Conservation (phyloP, 495 filamentous ascomycete species). For the Neurospora cerealis region DNA sequence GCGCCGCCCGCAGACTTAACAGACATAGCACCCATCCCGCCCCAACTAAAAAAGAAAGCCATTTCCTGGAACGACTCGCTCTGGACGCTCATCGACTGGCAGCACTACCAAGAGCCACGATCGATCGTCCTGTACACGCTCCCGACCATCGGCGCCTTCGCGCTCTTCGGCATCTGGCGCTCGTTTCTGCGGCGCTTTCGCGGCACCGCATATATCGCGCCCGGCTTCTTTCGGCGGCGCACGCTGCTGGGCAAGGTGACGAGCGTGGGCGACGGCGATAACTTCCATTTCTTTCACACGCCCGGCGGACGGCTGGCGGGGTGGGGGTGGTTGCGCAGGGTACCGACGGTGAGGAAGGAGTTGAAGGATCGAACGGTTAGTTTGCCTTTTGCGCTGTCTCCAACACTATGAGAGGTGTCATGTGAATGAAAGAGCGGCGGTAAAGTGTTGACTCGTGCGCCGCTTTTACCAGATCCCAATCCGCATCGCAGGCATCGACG, state of each 20-base stretch:
- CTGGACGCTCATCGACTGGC: slow-evolving; percentile 48
- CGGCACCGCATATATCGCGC: slow-evolving; percentile 57
- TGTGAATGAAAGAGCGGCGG: not conserved
- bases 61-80: slow-evolving; percentile 42
- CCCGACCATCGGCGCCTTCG: slow-evolving; percentile 57
- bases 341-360: slow-evolving; percentile 56
- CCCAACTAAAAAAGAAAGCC: slow-evolving; percentile 20
- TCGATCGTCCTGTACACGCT: slow-evolving; percentile 44
- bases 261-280: slow-evolving; percentile 91
- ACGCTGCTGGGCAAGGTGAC: slow-evolving; percentile 78
- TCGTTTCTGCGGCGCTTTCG: slow-evolving; percentile 76
- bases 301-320: slow-evolving; percentile 78
- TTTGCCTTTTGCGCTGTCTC: slow-evolving; percentile 2
- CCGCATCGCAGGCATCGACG: slow-evolving; percentile 84
- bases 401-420: not conserved
- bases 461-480: slow-evolving; percentile 53
- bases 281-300: slow-evolving; percentile 87
- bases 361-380: slow-evolving; percentile 69
- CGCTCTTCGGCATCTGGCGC: slow-evolving; percentile 49
- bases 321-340: slow-evolving; percentile 81
- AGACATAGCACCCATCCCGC: not conserved
- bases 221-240: slow-evolving; percentile 56
- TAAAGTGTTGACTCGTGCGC: slow-evolving; percentile 3
- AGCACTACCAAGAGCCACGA: slow-evolving; percentile 53
- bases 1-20: not conserved